These are phyloP conservation scores for Oenanthe javanica DNA, from an alignment of 140 eudicot genomes.

Conservation along the genomic window DNA sequence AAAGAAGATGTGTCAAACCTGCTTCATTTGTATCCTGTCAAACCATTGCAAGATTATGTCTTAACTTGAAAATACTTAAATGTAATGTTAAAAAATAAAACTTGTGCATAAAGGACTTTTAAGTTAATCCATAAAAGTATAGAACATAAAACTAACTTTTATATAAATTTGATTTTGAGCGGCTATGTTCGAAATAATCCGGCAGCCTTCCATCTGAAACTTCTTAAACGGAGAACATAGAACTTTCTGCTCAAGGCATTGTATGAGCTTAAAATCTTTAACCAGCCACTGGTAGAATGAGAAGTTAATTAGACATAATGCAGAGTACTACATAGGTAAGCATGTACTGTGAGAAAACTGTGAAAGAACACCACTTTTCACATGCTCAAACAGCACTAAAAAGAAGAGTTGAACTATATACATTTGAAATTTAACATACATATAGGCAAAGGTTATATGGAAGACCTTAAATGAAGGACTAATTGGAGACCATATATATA, in stretches of 20 bases:
- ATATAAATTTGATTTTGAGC: background rate
- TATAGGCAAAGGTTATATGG: too few species aligned
- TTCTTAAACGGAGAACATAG: background rate
- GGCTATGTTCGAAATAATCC: background rate
- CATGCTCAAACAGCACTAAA: too few species aligned
- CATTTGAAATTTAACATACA: too few species aligned
- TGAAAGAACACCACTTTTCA: too few species aligned
- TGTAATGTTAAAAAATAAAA: background rate
- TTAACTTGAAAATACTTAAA: background rate
- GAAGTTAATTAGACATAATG: background rate
- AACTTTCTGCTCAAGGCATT: background rate
- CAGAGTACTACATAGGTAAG: background rate
- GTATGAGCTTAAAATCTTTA: background rate
- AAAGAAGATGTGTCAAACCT: background rate
- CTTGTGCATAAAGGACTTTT: too few species aligned
- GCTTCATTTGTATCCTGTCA: background rate
- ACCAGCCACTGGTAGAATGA: background rate
- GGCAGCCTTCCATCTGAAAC: background rate
- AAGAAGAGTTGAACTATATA: too few species aligned
- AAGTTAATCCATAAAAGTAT: too few species aligned
- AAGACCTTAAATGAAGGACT: too few species aligned
- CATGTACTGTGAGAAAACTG: background rate
- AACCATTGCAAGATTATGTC: background rate
- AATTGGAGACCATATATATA: too few species aligned
- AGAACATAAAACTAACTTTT: background rate